Percentiles rank a stretch among this genome's conserved stretches.
Evolutionary conservation across 805 yeast genomes (phyloP).

Genomic region (Cyberlindnera saturnus): DNA sequence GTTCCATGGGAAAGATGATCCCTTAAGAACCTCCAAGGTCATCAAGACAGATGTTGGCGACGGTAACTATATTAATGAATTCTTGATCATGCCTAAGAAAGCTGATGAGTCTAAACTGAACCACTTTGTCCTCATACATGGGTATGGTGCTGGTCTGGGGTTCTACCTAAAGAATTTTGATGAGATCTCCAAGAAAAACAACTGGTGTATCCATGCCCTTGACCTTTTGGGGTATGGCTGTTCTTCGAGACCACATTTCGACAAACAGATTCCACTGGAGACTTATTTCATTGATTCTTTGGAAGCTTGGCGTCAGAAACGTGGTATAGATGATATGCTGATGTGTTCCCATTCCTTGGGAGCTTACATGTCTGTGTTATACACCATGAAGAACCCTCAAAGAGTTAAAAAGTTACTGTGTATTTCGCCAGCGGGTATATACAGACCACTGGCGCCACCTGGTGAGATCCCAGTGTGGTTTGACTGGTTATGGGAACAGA

Average conservation of each 20-base stretch:
- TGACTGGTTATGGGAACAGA: slow-evolving; percentile 74
- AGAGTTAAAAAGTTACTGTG: slow-evolving; percentile 64
- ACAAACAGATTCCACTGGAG: slow-evolving; percentile 26
- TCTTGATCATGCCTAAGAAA: slow-evolving; percentile 49
- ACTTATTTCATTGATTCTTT: slow-evolving; percentile 47
- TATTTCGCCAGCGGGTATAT: slow-evolving; percentile 88
- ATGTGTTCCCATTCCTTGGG: slow-evolving; percentile 90
- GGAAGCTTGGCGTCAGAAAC: slow-evolving; percentile 50
- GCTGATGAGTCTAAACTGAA: slow-evolving; percentile 25
- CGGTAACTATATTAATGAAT: slow-evolving; percentile 69
- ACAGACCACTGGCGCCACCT: slow-evolving; percentile 35
- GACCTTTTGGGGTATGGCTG: slow-evolving; percentile 91
- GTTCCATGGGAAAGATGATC: slow-evolving; percentile 29
- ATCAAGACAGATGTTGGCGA: slow-evolving; percentile 35
- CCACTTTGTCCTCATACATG: slow-evolving; percentile 77
- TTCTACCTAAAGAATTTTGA: slow-evolving; percentile 74
- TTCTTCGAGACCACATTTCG: slow-evolving; percentile 72
- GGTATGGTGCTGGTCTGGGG: slow-evolving; percentile 93
- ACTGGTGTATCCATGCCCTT: slow-evolving; percentile 77
- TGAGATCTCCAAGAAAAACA: slow-evolving; percentile 31
- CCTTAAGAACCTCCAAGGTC: slow-evolving; percentile 22
- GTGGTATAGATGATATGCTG: slow-evolving; percentile 44
- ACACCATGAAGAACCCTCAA: slow-evolving; percentile 55
- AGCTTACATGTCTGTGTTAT: slow-evolving; percentile 69
- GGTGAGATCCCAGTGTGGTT: slow-evolving; percentile 71